Conservation (phyloP, 140 eudicot species). For the Bidens hawaiensis region DNA sequence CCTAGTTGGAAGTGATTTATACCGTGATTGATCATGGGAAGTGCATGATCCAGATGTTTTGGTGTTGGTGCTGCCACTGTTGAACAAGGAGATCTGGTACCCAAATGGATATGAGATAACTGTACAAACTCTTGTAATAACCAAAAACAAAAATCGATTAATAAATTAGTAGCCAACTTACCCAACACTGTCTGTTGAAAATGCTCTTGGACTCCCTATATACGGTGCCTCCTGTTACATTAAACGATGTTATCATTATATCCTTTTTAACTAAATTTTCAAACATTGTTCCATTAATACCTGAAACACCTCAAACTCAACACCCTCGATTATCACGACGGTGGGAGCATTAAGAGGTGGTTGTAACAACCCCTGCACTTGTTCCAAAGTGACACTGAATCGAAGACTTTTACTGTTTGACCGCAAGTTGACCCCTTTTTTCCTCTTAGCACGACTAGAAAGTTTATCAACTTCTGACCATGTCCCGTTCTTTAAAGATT, state of each 20-base stretch:
- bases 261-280: neutral
- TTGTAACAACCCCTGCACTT: constrained; percentile 66
- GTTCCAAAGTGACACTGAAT: constrained; percentile 55
- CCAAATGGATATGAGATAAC: constrained; percentile 4
- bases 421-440: constrained; percentile 43
- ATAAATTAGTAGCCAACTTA: constrained; percentile 24
- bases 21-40: constrained; percentile 39
- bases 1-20: constrained; percentile 26
- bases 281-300: constrained; percentile 24
- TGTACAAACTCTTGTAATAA: neutral
- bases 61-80: constrained; percentile 44
- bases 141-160: neutral
- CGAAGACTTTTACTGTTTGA: constrained; percentile 46
- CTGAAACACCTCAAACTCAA: constrained; percentile 78
- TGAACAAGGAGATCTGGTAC: constrained; percentile 48
- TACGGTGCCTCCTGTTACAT: constrained; percentile 62
- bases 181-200: constrained; percentile 42
- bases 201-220: constrained; percentile 64
- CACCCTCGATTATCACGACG: constrained; percentile 52
- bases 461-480: constrained; percentile 33
- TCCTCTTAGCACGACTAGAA: constrained; percentile 42
- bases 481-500: constrained; percentile 25
- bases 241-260: constrained; percentile 21
- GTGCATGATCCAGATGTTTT: constrained; percentile 37
- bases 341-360: constrained; percentile 48